phyloP scores from a whole-genome alignment of 108 stramenopile genomes.

The Nitzschia sp. region DNA sequence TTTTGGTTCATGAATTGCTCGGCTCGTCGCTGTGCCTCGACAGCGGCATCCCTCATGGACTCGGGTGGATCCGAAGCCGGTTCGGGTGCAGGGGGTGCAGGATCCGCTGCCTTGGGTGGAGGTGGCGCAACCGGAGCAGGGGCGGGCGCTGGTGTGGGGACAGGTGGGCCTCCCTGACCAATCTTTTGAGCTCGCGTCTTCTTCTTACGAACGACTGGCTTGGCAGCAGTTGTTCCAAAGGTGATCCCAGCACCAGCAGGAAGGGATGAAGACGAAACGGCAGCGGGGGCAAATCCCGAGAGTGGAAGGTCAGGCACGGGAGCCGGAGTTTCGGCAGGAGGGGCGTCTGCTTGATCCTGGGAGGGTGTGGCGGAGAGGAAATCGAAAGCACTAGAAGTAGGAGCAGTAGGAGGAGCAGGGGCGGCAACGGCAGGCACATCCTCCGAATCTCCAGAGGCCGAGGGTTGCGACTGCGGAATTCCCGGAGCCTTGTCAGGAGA shows the following conservation, averaged over 20 bases:
- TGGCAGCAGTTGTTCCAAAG: constrained; percentile 33
- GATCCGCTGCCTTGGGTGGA: constrained; percentile 5
- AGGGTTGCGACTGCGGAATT: constrained; percentile 6
- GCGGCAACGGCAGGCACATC: neutral
- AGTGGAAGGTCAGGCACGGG: neutral
- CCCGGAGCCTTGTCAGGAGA: constrained; percentile 19
- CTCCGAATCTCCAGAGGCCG: constrained; percentile 2
- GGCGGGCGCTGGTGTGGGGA: constrained; percentile 1
- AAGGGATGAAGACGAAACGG: constrained; percentile 3
- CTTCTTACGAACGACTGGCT: constrained; percentile 39
- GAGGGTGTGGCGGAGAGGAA: constrained; percentile 16
- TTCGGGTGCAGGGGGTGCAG: neutral
- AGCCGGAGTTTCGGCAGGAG: neutral
- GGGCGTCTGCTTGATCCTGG: constrained; percentile 1
- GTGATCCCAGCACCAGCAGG: constrained; percentile 38
- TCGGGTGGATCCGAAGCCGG: constrained; percentile 3
- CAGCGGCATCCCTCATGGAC: constrained; percentile 33
- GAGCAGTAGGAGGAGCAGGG: constrained; percentile 8
- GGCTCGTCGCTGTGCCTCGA: constrained; percentile 38
- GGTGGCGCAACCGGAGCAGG: constrained; percentile 6
- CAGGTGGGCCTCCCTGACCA: constrained; percentile 18
- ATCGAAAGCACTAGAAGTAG: constrained; percentile 20
- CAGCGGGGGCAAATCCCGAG: neutral
- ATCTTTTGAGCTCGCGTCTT: constrained; percentile 32
- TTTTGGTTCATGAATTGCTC: constrained; percentile 51